Conservation (phyloP, 768 basidiomycete species). For the Boletellus ananas region DNA sequence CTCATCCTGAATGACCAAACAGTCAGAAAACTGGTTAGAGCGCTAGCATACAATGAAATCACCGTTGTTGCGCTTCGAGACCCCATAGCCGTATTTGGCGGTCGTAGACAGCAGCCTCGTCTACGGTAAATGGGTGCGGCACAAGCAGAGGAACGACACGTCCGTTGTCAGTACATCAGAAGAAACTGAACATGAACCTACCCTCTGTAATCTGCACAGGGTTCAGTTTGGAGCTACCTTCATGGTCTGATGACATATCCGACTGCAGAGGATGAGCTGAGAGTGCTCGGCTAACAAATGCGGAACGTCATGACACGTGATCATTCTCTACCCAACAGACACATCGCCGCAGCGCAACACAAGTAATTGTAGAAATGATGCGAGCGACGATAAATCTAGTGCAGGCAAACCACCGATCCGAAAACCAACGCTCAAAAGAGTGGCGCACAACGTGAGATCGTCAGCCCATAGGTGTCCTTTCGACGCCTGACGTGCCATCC, state of each 20-base stretch:
- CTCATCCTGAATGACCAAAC: slow-evolving; percentile 64
- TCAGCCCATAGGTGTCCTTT: slow-evolving; percentile 41
- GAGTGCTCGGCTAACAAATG: background rate
- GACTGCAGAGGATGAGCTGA: background rate
- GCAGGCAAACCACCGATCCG: background rate
- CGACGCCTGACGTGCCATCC: slow-evolving; percentile 45
- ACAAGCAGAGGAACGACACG: background rate
- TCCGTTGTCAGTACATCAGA: background rate
- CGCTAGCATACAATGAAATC: slow-evolving; percentile 13
- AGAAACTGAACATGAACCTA: slow-evolving; percentile 29
- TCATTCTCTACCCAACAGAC: background rate
- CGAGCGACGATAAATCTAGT: background rate
- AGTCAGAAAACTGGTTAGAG: slow-evolving; percentile 8
- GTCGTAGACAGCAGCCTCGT: slow-evolving; percentile 86
- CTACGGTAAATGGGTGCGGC: slow-evolving; percentile 23
- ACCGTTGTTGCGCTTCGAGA: slow-evolving; percentile 95
- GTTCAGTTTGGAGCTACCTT: slow-evolving; percentile 33
- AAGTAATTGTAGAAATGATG: slow-evolving; percentile 4
- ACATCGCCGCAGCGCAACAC: background rate
- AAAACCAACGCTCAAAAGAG: background rate
- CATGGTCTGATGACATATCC: slow-evolving; percentile 20
- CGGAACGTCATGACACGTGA: slow-evolving; percentile 15
- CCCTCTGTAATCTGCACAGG: slow-evolving; percentile 66
- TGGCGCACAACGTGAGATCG: background rate
- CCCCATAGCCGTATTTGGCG: slow-evolving; percentile 98